A percentile compares a stretch with the other conserved stretches of the same genome.
Conservation (phyloP, 1,139 yeast species). For the Nakaseomyces uthaithaninus region DNA sequence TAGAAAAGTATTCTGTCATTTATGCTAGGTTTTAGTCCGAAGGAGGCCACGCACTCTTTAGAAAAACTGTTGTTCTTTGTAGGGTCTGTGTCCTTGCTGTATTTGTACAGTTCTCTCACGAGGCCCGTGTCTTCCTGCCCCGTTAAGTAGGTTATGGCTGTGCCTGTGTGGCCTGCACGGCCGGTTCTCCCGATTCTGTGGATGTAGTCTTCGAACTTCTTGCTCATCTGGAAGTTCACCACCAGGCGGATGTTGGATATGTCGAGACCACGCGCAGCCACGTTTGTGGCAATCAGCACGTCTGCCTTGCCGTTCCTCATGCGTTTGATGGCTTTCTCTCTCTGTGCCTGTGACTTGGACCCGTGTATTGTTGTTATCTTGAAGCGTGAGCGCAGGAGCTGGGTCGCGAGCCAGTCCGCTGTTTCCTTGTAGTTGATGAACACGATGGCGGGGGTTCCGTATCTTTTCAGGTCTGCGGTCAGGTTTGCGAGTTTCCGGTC, state of each 20-base stretch:
- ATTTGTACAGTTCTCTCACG: constrained; percentile 39
- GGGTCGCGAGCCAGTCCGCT: constrained; percentile 55
- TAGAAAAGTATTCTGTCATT: constrained; percentile 12
- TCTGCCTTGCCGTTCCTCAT: constrained; percentile 85
- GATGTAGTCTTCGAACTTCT: constrained; percentile 69
- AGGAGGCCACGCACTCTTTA: constrained; percentile 13
- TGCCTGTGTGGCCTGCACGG: constrained; percentile 78
- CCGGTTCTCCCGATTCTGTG: constrained; percentile 97
- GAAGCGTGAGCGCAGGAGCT: not conserved
- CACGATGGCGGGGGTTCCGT: constrained; percentile 56
- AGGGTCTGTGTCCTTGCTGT: constrained; percentile 18
- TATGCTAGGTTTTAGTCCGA: constrained; percentile 11
- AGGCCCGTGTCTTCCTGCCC: constrained; percentile 50
- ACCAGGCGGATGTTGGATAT: constrained; percentile 79
- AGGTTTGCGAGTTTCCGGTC: constrained; percentile 36
- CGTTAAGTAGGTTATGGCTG: constrained; percentile 61
- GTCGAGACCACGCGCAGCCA: constrained; percentile 98
- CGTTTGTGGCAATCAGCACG: constrained; percentile 94
- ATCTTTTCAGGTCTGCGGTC: constrained; percentile 20
- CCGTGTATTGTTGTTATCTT: constrained; percentile 73
- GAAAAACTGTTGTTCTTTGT: constrained; percentile 19
- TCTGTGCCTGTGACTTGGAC: constrained; percentile 73
- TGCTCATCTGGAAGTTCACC: constrained; percentile 77
- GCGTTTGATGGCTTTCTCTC: constrained; percentile 78
- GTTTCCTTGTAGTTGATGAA: constrained; percentile 72